Conservation (phyloP, 139 green algal genomes). For the Chara braunii region DNA sequence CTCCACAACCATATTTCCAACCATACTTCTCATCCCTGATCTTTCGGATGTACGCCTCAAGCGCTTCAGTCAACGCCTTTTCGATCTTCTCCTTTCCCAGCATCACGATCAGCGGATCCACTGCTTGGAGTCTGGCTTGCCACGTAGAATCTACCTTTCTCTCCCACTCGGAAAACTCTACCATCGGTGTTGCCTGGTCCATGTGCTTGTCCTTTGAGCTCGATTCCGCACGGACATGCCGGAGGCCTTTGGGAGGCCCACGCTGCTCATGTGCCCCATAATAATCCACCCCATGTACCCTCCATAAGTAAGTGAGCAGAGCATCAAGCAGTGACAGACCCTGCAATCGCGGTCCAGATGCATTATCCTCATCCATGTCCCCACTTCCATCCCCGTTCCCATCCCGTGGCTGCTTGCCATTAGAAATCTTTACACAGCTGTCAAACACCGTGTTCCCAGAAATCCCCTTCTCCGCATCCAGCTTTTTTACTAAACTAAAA, state of each 20-base stretch:
- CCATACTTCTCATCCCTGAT: slow-evolving; percentile 41
- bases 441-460: neutral
- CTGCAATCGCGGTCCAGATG: slow-evolving; percentile 5
- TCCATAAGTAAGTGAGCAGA: slow-evolving; percentile 81
- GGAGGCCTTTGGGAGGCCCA: slow-evolving; percentile 20
- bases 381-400: neutral
- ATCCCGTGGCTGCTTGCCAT: neutral
- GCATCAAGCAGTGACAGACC: slow-evolving; percentile 55
- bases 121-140: neutral
- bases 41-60: slow-evolving; percentile 27
- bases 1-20: slow-evolving; percentile 37
- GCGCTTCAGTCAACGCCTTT: neutral
- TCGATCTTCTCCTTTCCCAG: slow-evolving; percentile 19
- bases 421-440: neutral
- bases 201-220: neutral
- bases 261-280: slow-evolving; percentile 59
- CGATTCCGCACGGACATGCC: neutral
- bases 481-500: slow-evolving; percentile 47
- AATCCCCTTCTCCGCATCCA: slow-evolving; percentile 74
- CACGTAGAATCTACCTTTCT: slow-evolving; percentile 16
- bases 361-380: neutral
- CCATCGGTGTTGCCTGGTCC: neutral
- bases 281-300: slow-evolving; percentile 82
- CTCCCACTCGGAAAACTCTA: slow-evolving; percentile 7
- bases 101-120: slow-evolving; percentile 26